Base-by-base conservation (phyloP, 2,329 filamentous ascomycete genomes). In the Botrytis galanthina region DNA sequence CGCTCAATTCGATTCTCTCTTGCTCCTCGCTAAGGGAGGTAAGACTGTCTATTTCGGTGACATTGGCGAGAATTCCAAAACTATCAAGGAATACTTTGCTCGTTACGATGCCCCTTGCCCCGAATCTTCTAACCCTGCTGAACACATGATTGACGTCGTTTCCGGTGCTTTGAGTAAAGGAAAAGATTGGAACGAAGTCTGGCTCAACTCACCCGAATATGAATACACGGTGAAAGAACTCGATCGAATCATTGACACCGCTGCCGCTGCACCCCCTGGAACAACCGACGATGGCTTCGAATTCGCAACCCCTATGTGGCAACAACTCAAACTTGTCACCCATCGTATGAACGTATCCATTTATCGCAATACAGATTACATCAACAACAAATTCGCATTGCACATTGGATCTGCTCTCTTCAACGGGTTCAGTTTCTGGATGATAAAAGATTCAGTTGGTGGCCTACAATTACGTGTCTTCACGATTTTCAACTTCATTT, bases 41-140 rank as follows among this genome's bases (percentile, higher is more conserved):
- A 88, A 86, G 79, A 92, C 89, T 0, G 89, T 92, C 0, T 93
- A 93, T 78, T 92, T 92, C 80, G 91, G 90, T 12, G 85, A 91
- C 3, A 89, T 92, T 59, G 91, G 91, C 0, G 78, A 86, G 0
- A 86, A 90, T 75, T 90, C 89, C 0, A 82, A 82, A 4, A 88
- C 83, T 0, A 81, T 92, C 68, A 84, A 89, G 1, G 82, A 84
- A 59, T 92, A 92, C 80, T 94, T 95, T 74, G 88, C 81, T 26
- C 80, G 80, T 4, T 82, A 86, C 51, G 86, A 85, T 14, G 85
- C 85, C 0, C 81, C 81, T 22, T 84, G 83, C 39, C 85, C 85
- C 0, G 74, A 75, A 5, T 79, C 81, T 32, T 78, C 79, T 0
- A 84, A 87, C 82, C 78, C 84, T 0, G 84, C 84, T 1, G 84